phyloP scores from a whole-genome alignment of 805 yeast genomes.

The Monosporozyma aquatica region DNA sequence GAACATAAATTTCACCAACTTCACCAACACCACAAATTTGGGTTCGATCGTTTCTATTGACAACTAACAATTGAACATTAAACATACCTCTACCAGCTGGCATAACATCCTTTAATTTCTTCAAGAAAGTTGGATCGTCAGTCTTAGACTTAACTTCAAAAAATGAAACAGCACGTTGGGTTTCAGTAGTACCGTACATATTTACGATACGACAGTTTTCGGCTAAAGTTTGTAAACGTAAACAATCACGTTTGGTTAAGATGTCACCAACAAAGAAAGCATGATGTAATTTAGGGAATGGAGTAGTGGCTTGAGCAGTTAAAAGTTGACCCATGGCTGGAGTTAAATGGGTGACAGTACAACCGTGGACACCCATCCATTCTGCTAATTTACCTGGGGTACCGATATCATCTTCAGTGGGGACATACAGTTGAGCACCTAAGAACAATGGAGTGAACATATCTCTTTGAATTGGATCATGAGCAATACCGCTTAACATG shows the following conservation, averaged over 20 bases:
- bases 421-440: slow-evolving; percentile 89
- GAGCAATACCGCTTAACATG: slow-evolving; percentile 98
- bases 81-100: slow-evolving; percentile 98
- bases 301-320: slow-evolving; percentile 88
- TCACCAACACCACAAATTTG: slow-evolving; percentile 98
- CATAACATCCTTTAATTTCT: slow-evolving; percentile 84
- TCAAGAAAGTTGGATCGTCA: slow-evolving; percentile 62
- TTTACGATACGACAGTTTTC: slow-evolving; percentile 83
- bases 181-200: slow-evolving; percentile 99
- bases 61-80: slow-evolving; percentile 89
- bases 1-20: slow-evolving; percentile 95
- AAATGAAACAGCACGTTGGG: slow-evolving; percentile 95
- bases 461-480: slow-evolving; percentile 98
- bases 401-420: slow-evolving; percentile 95
- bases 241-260: slow-evolving; percentile 92
- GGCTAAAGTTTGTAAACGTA: slow-evolving; percentile 85
- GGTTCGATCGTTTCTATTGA: slow-evolving; percentile 77
- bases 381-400: slow-evolving; percentile 96
- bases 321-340: slow-evolving; percentile 99
- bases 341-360: slow-evolving; percentile 94
- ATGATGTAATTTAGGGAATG: slow-evolving; percentile 79
- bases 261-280: slow-evolving; percentile 99
- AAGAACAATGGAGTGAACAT: slow-evolving; percentile 95
- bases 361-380: slow-evolving; percentile 89
- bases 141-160: slow-evolving; percentile 75